phyloP scores from a whole-genome alignment of 129 eudicot genomes.

The Silybum marianum region DNA sequence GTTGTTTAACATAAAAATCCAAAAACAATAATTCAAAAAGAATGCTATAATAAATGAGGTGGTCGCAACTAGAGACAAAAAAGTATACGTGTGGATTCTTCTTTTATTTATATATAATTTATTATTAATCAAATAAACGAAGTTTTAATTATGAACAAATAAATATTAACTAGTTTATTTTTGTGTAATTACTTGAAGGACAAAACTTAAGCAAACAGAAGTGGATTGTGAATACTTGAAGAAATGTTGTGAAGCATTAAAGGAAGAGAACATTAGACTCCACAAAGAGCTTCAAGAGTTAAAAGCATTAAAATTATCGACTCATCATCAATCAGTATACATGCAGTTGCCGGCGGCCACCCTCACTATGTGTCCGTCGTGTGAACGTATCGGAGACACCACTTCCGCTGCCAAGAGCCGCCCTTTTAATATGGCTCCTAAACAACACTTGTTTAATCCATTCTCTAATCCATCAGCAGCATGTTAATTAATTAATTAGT shows the following conservation, averaged over 20 bases:
- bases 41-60: conserved; percentile 21
- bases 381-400: conserved; percentile 61
- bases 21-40: background rate
- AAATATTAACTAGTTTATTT: too few species aligned
- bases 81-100: conserved; percentile 26
- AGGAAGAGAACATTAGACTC: conserved; percentile 81
- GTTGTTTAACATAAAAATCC: background rate
- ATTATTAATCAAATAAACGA: too few species aligned
- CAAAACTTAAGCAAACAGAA: conserved; percentile 96
- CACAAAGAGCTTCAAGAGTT: conserved; percentile 87
- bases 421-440: conserved; percentile 36
- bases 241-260: conserved; percentile 83
- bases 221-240: conserved; percentile 88
- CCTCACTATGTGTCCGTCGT: conserved; percentile 91
- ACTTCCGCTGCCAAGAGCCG: conserved; percentile 34
- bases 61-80: conserved; percentile 23
- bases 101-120: background rate
- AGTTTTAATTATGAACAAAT: too few species aligned
- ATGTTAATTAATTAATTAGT: conserved; percentile 42
- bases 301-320: conserved; percentile 51
- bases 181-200: conserved; percentile 40
- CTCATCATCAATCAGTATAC: conserved; percentile 55
- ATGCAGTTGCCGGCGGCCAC: conserved; percentile 98
- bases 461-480: conserved; percentile 76
- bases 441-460: conserved; percentile 59